Evolutionary conservation across 1,284 basidiomycete genomes (phyloP).

Genomic region (Marasmius fiardii): DNA sequence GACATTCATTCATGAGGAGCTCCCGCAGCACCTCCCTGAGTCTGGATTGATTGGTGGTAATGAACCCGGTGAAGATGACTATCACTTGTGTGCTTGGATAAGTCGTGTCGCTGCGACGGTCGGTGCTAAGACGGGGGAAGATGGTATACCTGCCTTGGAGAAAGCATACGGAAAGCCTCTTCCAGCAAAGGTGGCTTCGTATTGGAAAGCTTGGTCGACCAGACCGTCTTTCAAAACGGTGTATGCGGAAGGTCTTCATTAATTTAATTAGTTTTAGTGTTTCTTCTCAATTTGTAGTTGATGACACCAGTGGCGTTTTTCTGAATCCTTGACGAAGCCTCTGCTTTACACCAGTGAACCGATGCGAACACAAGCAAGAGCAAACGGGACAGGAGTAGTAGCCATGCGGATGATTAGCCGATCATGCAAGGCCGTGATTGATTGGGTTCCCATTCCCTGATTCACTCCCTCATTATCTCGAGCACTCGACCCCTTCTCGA

Average conservation of each 20-base stretch:
- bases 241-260: conserved; percentile 47
- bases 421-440: too few species aligned
- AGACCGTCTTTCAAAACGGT: conserved; percentile 58
- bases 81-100: conserved; percentile 52
- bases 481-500: too few species aligned
- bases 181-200: conserved; percentile 36
- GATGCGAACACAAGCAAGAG: too few species aligned
- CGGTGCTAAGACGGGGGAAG: conserved; percentile 31
- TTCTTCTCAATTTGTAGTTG: too few species aligned
- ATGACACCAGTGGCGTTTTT: too few species aligned
- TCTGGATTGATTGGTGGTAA: conserved; percentile 47
- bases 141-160: conserved; percentile 35
- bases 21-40: conserved; percentile 38
- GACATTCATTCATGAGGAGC: conserved; percentile 35
- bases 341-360: too few species aligned
- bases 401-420: too few species aligned
- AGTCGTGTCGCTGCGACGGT: conserved; percentile 38
- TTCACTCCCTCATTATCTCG: too few species aligned
- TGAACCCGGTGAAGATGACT: conserved; percentile 49
- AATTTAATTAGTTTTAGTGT: not conserved
- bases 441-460: too few species aligned
- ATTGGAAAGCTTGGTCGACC: conserved; percentile 48
- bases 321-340: too few species aligned
- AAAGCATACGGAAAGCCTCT: conserved; percentile 35
- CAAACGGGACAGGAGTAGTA: too few species aligned